Evolutionary conservation across 495 filamentous ascomycete species (phyloP).

Genomic region (Aspergillus egyptiacus): DNA sequence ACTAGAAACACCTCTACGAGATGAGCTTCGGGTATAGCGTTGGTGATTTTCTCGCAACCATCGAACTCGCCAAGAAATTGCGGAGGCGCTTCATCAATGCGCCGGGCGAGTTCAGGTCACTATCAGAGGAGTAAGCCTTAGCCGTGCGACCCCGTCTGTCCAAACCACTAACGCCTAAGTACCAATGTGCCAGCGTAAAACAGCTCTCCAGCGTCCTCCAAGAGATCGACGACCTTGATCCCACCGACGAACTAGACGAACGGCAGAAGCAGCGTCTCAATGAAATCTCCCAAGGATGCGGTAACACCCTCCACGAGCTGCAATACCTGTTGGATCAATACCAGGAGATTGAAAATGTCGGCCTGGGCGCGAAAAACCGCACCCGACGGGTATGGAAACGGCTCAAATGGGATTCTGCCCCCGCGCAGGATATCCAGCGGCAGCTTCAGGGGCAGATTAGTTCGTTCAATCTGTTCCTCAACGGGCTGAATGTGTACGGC

Average conservation of each 20-base stretch:
- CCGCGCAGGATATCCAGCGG: not conserved
- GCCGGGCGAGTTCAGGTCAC: too few species aligned
- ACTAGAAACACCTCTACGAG: not conserved
- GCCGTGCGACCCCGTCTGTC: too few species aligned
- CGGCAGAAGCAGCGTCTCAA: not conserved
- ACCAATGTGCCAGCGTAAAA: not conserved
- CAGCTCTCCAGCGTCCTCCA: not conserved
- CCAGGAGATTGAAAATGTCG: not conserved
- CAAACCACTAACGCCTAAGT: not conserved
- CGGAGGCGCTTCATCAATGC: not conserved
- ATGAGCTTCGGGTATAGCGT: not conserved
- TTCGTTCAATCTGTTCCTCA: not conserved
- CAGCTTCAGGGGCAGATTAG: not conserved
- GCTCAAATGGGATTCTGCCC: not conserved
- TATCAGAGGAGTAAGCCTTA: too few species aligned
- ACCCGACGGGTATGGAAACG: not conserved
- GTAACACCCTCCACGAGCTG: not conserved
- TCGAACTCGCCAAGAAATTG: not conserved
- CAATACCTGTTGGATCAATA: not conserved
- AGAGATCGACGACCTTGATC: not conserved
- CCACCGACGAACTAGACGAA: not conserved
- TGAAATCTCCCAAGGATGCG: not conserved
- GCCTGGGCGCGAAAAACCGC: not conserved
- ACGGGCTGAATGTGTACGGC: not conserved
- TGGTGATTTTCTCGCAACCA: not conserved